phyloP scores from a whole-genome alignment of 2,329 filamentous ascomycete genomes.

The Orbilia ellipsospora region DNA sequence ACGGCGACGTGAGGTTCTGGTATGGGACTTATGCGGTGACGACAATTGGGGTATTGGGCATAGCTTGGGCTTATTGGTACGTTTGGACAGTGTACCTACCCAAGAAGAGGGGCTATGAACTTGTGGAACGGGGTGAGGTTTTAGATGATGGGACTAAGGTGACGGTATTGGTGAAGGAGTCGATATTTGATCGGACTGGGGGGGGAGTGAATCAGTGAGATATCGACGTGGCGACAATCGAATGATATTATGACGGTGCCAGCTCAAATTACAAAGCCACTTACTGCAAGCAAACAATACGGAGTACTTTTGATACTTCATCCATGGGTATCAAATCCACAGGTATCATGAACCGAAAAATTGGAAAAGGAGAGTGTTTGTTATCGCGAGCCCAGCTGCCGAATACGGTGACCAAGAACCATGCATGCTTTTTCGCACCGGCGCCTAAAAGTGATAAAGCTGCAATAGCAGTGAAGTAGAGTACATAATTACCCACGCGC shows the following conservation, averaged over 20 bases:
- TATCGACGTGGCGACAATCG: too few relatives aligned
- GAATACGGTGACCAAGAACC: neutral
- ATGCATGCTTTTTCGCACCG: constrained; percentile 9
- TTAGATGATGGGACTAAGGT: constrained; percentile 75
- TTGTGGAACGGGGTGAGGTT: constrained; percentile 72
- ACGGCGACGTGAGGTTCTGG: constrained; percentile 51
- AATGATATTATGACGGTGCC: too few relatives aligned
- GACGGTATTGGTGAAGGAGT: constrained; percentile 66
- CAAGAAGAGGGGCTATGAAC: constrained; percentile 68
- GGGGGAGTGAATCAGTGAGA: neutral
- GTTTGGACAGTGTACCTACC: constrained; percentile 74
- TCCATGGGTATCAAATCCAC: neutral
- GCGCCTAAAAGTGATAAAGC: constrained; percentile 26
- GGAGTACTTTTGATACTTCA: neutral
- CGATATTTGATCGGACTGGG: constrained; percentile 17
- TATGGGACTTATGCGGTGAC: constrained; percentile 47
- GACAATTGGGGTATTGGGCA: constrained; percentile 62
- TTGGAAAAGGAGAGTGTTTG: neutral
- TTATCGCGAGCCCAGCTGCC: neutral
- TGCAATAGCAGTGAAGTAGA: too few relatives aligned
- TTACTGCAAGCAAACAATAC: too few relatives aligned
- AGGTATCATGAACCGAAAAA: too few relatives aligned
- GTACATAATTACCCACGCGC: too few relatives aligned
- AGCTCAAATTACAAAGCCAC: too few relatives aligned
- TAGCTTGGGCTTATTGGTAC: constrained; percentile 75